Evolutionary conservation across 768 basidiomycete species (phyloP), one percentile per base, ranked within the genome.

Genomic region (Pleurotus ostreatus): DNA sequence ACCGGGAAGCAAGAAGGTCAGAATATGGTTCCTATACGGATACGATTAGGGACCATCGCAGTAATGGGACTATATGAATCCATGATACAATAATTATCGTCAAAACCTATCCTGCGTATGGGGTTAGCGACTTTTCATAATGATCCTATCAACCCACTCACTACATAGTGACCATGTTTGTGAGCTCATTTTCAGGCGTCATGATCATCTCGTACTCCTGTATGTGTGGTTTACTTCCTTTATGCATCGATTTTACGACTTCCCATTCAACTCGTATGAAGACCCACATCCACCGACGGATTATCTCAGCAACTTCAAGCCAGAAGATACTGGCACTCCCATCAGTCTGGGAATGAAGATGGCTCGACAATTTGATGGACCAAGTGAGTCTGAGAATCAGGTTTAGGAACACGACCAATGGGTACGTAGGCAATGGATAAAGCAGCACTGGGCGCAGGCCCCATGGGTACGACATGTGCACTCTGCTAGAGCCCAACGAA

Each of bases 231-330:
- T 53, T 53, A 12, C 39, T 53, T 46, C 63, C 68, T 40, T 74
- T 74, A 41, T 69, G 68, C 30, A 66, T 62, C 62, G 73, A 77
- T 71, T 83, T 92, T 49, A 93, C 83, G 7, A 86, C 80, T 72
- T 98, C 96, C 97, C 96, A 99, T 72, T 99, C 97, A 41, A 98
- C 84, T 38, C 97, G 84, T 60, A 98, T 71, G 71, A 97, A 98
- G 23, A 97, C 94, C 97, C 97, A 99, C 76, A 98, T 81, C 97
- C 97, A 99, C 63, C 97, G 73, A 60, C 97, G 78, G 37, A 93
- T 66, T 26, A 99, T 72, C 72, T 98, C 97, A 30, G 94, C 84
- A 43, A 90, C 78, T 71, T 99, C 94, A 52, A 98, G 81, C 78
- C 88, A 83, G 72, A 98, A 97, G 41, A 96, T 91, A 16, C 88